Conservation (phyloP, 306 rosid species). For the Sindora glabra region DNA sequence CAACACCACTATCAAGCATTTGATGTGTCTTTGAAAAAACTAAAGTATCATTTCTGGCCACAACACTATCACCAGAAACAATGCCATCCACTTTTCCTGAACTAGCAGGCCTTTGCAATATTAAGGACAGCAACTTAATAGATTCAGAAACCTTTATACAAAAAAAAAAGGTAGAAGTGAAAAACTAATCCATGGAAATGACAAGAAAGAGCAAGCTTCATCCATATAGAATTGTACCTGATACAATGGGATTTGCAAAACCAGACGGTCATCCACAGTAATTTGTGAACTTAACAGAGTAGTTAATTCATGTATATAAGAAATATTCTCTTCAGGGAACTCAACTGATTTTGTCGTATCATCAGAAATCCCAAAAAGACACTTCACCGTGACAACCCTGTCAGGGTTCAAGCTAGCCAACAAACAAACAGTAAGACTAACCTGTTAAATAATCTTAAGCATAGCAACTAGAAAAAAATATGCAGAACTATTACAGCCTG, state of each 20-base stretch:
- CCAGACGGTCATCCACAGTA: slow-evolving; percentile 35
- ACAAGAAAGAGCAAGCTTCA: background rate
- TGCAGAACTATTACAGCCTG: background rate
- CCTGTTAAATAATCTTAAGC: slow-evolving; percentile 13
- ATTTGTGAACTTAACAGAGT: slow-evolving; percentile 49
- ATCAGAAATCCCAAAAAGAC: slow-evolving; percentile 74
- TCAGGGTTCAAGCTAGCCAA: slow-evolving; percentile 62
- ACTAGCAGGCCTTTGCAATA: slow-evolving; percentile 58
- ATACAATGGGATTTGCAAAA: slow-evolving; percentile 31
- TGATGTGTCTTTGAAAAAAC: slow-evolving; percentile 43
- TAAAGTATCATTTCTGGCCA: slow-evolving; percentile 34
- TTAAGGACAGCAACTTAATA: slow-evolving; percentile 44
- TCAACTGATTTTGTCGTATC: slow-evolving; percentile 35
- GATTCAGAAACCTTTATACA: slow-evolving; percentile 56
- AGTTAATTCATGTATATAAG: slow-evolving; percentile 46
- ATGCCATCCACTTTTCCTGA: slow-evolving; percentile 40
- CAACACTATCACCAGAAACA: slow-evolving; percentile 18
- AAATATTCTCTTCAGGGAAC: slow-evolving; percentile 58
- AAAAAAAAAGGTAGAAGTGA: slow-evolving; percentile 22
- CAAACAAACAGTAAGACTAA: slow-evolving; percentile 34
- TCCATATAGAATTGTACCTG: slow-evolving; percentile 44
- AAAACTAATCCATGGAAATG: background rate
- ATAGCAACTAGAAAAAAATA: background rate
- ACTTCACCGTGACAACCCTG: slow-evolving; percentile 59
- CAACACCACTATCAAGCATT: slow-evolving; percentile 41